Conservation (phyloP, 768 basidiomycete genomes). For the Lactifluus echinatus region DNA sequence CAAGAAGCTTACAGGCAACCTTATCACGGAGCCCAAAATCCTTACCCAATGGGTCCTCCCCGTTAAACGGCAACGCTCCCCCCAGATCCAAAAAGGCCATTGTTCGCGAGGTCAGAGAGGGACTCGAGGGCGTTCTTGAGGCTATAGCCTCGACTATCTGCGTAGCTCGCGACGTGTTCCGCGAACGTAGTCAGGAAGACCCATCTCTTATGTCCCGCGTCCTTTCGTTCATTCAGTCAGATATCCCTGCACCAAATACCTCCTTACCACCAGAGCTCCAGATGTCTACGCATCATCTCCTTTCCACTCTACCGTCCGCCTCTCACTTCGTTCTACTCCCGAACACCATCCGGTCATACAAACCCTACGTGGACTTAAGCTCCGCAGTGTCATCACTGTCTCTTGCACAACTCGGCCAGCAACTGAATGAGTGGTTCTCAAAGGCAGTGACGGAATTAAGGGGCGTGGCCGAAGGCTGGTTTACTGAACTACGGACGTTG, state of each 20-base stretch:
- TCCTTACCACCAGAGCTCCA: conserved; percentile 43
- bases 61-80: conserved; percentile 5
- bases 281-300: conserved; percentile 58
- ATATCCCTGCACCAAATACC: conserved; percentile 25
- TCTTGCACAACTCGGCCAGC: conserved; percentile 35
- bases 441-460: conserved; percentile 41
- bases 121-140: conserved; percentile 42
- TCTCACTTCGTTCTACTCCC: conserved; percentile 77
- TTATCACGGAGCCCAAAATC: conserved; percentile 21
- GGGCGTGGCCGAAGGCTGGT: conserved; percentile 44
- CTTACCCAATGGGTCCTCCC: conserved; percentile 4
- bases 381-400: conserved; percentile 48
- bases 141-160: conserved; percentile 50
- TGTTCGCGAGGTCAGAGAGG: conserved; percentile 46
- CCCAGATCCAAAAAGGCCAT: conserved; percentile 28
- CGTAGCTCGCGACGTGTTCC: conserved; percentile 51
- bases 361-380: conserved; percentile 72
- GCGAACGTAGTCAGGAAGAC: conserved; percentile 26
- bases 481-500: conserved; percentile 48
- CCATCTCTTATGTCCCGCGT: conserved; percentile 46
- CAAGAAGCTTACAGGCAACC: conserved; percentile 43
- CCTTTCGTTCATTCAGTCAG: conserved; percentile 57
- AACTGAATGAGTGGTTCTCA: conserved; percentile 56
- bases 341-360: conserved; percentile 59
- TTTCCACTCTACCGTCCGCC: conserved; percentile 71